phyloP scores from a whole-genome alignment of 257 asterid species.

The Hygrophila difformis region DNA sequence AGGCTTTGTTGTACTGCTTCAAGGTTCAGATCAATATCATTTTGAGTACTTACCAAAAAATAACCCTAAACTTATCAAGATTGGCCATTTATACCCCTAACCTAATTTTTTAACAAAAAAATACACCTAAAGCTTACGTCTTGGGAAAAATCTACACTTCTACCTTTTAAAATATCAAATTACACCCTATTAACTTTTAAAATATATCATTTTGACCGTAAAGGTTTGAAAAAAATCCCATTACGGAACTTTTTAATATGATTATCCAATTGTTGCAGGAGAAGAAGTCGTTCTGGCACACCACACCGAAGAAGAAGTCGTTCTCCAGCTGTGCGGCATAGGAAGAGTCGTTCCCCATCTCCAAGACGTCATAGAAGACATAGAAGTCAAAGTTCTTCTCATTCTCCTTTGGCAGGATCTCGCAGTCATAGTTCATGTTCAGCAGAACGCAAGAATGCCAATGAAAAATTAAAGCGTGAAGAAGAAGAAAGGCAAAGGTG shows the following conservation, averaged over 20 bases:
- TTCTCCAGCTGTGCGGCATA: conserved; percentile 52
- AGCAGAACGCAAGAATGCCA: conserved; percentile 44
- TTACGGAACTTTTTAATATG: neutral
- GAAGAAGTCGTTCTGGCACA: conserved; percentile 48
- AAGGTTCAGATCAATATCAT: neutral
- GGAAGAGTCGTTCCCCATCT: conserved; percentile 58
- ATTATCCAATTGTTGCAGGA: conserved; percentile 27
- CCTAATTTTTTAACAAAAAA: too few species aligned
- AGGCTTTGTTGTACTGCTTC: conserved; percentile 6
- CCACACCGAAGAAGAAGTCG: conserved; percentile 52
- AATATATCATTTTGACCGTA: too few species aligned
- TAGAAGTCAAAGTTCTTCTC: conserved; percentile 50
- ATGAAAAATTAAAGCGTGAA: conserved; percentile 46
- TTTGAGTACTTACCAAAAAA: too few species aligned
- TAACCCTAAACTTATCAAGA: too few species aligned
- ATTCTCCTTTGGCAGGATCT: conserved; percentile 53
- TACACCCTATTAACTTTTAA: too few species aligned
- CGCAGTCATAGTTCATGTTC: conserved; percentile 46
- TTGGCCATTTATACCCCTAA: too few species aligned
- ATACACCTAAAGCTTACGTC: too few species aligned
- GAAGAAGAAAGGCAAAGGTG: conserved; percentile 78
- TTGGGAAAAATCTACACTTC: too few species aligned
- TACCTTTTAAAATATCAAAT: too few species aligned
- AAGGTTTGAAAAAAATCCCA: too few species aligned
- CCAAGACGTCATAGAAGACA: conserved; percentile 64